Conservation (phyloP, 2,329 filamentous ascomycete genomes). For the Colletotrichum australisinense region DNA sequence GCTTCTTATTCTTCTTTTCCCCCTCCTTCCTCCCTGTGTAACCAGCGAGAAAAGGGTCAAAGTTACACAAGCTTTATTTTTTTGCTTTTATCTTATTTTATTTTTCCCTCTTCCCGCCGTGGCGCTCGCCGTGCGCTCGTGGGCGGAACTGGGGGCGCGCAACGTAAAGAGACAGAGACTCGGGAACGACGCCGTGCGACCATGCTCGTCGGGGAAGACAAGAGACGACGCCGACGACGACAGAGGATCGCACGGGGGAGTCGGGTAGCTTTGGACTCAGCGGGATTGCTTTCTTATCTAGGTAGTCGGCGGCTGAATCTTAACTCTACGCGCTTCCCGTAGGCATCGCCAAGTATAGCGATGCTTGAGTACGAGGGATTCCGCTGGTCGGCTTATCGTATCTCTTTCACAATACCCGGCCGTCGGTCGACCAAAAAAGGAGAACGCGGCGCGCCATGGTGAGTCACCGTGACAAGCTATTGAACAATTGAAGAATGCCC, state of each 20-base stretch:
- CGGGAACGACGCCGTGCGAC: constrained; percentile 23
- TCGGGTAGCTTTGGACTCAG: neutral
- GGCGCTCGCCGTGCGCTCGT: neutral
- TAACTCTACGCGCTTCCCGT: neutral
- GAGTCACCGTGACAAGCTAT: neutral
- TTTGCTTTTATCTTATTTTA: neutral
- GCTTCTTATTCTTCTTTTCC: neutral
- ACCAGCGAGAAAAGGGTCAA: neutral
- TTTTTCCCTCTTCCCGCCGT: neutral
- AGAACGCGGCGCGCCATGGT: neutral
- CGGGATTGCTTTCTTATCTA: neutral
- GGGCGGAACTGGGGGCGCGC: constrained; percentile 10
- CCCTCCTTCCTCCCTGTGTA: neutral
- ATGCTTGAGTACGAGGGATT: neutral
- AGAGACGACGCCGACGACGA: neutral
- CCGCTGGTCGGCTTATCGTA: neutral
- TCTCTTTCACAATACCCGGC: neutral
- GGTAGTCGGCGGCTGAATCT: neutral
- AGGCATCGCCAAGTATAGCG: neutral
- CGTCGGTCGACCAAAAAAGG: neutral
- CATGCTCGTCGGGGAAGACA: constrained; percentile 3
- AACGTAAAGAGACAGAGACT: constrained; percentile 13
- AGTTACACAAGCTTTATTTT: constrained; percentile 6
- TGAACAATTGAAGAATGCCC: neutral
- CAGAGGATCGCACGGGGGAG: neutral